These are phyloP conservation scores for Ogataea naganishii DNA, from an alignment of 805 yeast genomes.

Conservation along the genomic window DNA sequence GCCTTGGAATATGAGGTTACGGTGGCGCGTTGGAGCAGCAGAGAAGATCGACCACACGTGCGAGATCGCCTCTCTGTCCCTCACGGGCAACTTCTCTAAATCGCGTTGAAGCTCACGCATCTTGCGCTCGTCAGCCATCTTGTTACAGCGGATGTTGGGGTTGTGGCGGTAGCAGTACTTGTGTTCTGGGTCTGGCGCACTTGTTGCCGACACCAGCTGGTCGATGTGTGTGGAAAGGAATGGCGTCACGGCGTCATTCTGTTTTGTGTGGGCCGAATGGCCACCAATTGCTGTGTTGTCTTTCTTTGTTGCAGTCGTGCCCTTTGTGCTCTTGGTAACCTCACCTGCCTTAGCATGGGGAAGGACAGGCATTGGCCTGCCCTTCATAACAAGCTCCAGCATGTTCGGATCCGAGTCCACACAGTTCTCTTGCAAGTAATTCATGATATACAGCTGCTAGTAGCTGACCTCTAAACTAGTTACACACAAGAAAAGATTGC, in stretches of 20 bases:
- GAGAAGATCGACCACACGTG: conserved; percentile 81
- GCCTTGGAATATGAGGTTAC: conserved; percentile 76
- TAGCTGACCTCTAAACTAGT: no score
- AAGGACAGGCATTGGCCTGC: conserved; percentile 6
- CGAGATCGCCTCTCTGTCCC: conserved; percentile 69
- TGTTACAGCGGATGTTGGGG: conserved; percentile 74
- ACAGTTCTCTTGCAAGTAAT: conserved; percentile 12
- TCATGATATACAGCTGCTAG: conserved; percentile 7
- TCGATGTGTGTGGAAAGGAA: conserved; percentile 24
- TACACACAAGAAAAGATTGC: no score
- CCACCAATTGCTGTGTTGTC: conserved; percentile 1
- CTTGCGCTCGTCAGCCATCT: conserved; percentile 52
- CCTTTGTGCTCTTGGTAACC: neutral
- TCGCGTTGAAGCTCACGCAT: conserved; percentile 55
- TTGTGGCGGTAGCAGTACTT: conserved; percentile 88
- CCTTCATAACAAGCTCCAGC: conserved; percentile 11
- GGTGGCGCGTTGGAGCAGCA: conserved; percentile 60
- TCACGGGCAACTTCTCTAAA: conserved; percentile 50
- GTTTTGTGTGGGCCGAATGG: neutral
- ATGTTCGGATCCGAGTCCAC: conserved; percentile 11
- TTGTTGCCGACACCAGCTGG: conserved; percentile 32
- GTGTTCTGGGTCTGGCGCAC: conserved; percentile 49
- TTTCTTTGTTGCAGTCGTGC: conserved; percentile 3
- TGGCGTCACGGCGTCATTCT: conserved; percentile 21
- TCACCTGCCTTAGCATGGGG: neutral